These are phyloP conservation scores for Penicillium janthinellum DNA, from an alignment of 2,329 filamentous ascomycete species.

Conservation along the genomic window DNA sequence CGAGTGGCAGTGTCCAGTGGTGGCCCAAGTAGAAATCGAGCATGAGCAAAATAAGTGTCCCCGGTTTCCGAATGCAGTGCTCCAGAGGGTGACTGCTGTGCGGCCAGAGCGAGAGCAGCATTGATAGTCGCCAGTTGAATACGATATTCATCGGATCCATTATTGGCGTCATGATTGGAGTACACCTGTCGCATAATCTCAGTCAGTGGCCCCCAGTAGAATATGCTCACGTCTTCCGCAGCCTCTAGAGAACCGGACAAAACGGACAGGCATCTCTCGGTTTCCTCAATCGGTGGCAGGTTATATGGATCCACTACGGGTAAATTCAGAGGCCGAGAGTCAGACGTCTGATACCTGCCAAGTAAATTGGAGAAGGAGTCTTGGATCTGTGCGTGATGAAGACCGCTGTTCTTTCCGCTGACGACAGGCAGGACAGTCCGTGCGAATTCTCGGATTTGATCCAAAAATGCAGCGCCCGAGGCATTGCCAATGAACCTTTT, in stretches of 20 bases:
- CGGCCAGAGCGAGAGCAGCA: background rate
- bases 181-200: background rate
- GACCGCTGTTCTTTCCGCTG: background rate
- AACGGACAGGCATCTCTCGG: background rate
- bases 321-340: background rate
- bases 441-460: constrained; percentile 2
- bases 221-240: background rate
- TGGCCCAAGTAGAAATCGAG: background rate
- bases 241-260: background rate
- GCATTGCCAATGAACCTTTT: background rate
- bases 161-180: background rate
- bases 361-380: background rate
- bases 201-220: background rate
- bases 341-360: background rate
- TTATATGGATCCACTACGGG: background rate
- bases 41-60: background rate
- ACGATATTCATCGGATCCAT: background rate
- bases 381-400: background rate
- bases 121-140: background rate
- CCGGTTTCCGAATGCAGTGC: background rate
- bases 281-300: background rate
- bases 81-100: background rate
- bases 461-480: constrained; percentile 3
- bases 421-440: background rate
- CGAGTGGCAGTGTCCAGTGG: background rate